These are phyloP conservation scores for Boletus vermiculosoides DNA, from an alignment of 768 basidiomycete genomes.

Conservation along the genomic window DNA sequence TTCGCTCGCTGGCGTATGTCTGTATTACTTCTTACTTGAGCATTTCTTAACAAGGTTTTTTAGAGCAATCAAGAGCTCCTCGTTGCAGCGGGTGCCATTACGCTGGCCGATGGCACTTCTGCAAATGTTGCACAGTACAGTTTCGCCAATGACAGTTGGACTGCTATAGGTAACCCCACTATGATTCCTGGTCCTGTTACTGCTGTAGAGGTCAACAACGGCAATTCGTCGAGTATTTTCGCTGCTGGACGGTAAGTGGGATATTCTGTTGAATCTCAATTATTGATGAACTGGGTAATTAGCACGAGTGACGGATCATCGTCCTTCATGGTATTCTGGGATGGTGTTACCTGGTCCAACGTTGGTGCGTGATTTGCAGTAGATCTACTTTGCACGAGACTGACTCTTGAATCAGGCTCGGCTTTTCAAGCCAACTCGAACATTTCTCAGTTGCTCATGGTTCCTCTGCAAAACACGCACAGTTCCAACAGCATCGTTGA, in stretches of 20 bases:
- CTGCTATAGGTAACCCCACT: conserved; percentile 53
- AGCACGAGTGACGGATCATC: conserved; percentile 58
- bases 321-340: conserved; percentile 81
- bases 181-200: conserved; percentile 87
- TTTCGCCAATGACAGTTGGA: conserved; percentile 76
- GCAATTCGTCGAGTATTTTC: conserved; percentile 81
- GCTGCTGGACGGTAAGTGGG: conserved; percentile 78
- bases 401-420: conserved; percentile 43
- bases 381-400: background rate
- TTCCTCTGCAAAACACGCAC: conserved; percentile 83
- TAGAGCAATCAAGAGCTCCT: conserved; percentile 68
- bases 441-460: conserved; percentile 84
- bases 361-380: conserved; percentile 45
- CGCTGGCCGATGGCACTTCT: conserved; percentile 57
- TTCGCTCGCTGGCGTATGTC: conserved; percentile 75
- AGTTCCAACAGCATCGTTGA: conserved; percentile 67
- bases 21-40: background rate
- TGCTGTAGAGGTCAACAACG: conserved; percentile 80
- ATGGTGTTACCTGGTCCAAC: conserved; percentile 73
- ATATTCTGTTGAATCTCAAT: background rate
- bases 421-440: conserved; percentile 55
- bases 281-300: background rate
- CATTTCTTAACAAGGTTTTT: conserved; percentile 11
- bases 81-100: conserved; percentile 78
- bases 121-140: conserved; percentile 75